Evolutionary conservation across 177 flowering plant species (phyloP).

Genomic region (Tripterygium wilfordii): DNA sequence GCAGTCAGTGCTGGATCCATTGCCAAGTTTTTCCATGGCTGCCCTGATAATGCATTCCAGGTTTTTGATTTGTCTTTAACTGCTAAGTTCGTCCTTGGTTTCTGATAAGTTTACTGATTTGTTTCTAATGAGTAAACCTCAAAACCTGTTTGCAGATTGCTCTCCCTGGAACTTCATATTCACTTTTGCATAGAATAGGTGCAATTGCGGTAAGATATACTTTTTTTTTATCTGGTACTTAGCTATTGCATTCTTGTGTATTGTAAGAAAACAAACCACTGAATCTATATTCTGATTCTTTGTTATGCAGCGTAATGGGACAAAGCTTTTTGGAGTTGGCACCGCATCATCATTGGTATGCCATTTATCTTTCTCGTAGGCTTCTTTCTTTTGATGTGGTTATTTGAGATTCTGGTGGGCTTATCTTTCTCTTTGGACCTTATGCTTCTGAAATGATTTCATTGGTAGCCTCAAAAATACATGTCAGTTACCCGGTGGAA

Average conservation of each 20-base stretch:
- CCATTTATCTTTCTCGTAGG: too few relatives aligned
- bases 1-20: slow-evolving; percentile 65
- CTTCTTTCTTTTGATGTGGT: background rate
- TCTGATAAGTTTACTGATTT: background rate
- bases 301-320: slow-evolving; percentile 76
- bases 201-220: slow-evolving; percentile 61
- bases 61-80: slow-evolving; percentile 22
- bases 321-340: slow-evolving; percentile 95
- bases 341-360: slow-evolving; percentile 86
- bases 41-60: slow-evolving; percentile 99
- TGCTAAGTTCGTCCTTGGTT: background rate
- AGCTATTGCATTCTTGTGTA: too few relatives aligned
- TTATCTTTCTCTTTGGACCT: background rate
- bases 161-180: slow-evolving; percentile 74
- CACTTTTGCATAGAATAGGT: slow-evolving; percentile 79
- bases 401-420: background rate
- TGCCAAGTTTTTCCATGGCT: slow-evolving; percentile 71
- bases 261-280: too few relatives aligned
- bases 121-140: background rate
- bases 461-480: too few relatives aligned
- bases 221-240: background rate
- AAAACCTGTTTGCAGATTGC: slow-evolving; percentile 56
- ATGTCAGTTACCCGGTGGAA: too few relatives aligned
- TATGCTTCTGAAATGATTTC: too few relatives aligned
- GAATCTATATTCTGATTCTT: background rate